A percentile compares a stretch with the other conserved stretches of the same genome.
phyloP scores from a whole-genome alignment of 768 basidiomycete genomes.

The Phaeotremella fagi region DNA sequence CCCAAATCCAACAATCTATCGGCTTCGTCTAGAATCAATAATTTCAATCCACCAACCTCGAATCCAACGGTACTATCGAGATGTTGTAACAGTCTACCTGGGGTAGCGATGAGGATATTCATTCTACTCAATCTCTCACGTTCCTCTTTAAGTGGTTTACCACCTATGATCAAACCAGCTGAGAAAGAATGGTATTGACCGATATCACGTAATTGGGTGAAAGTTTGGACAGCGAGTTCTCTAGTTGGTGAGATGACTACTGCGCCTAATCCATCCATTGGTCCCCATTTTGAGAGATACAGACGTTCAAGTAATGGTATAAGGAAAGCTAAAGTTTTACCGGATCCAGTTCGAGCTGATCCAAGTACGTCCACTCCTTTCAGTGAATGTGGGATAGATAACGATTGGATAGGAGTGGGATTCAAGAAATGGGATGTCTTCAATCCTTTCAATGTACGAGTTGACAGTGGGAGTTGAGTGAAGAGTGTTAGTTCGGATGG shows the following conservation, averaged over 20 bases:
- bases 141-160: constrained; percentile 92
- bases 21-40: constrained; percentile 93
- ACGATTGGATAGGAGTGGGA: constrained; percentile 75
- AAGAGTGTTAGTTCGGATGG: constrained; percentile 59
- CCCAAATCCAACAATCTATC: constrained; percentile 97
- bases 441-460: constrained; percentile 70
- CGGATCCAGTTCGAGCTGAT: constrained; percentile 66
- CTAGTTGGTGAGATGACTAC: constrained; percentile 90
- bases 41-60: constrained; percentile 81
- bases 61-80: constrained; percentile 98
- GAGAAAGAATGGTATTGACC: constrained; percentile 88
- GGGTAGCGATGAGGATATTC: constrained; percentile 99
- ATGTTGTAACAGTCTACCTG: constrained; percentile 89
- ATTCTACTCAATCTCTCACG: constrained; percentile 78
- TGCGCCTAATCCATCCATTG: constrained; percentile 73
- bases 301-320: constrained; percentile 64
- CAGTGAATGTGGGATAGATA: constrained; percentile 59
- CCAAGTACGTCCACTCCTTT: constrained; percentile 65
- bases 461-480: constrained; percentile 71
- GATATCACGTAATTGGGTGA: constrained; percentile 88
- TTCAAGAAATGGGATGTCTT: constrained; percentile 79
- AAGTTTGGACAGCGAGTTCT: constrained; percentile 95
- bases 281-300: constrained; percentile 65
- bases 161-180: constrained; percentile 91
- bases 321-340: constrained; percentile 70